phyloP scores from a whole-genome alignment of 2,329 filamentous ascomycete species.

The Penicillium sp. region DNA sequence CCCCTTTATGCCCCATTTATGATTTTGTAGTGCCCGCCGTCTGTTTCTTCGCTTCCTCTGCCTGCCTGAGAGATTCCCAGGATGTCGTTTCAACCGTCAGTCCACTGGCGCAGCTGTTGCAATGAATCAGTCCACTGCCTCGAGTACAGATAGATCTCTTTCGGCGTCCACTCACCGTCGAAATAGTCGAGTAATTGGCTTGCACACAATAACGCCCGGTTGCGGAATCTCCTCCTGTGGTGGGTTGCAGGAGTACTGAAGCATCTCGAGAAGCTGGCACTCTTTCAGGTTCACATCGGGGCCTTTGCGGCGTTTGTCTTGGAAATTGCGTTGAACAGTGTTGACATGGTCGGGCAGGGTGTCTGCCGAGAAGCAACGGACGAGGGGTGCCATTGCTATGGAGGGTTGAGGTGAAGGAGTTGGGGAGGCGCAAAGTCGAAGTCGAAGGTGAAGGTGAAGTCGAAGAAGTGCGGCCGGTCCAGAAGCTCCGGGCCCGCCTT shows the following conservation, averaged over 20 bases:
- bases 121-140: constrained; percentile 11
- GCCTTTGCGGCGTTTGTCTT: constrained; percentile 58
- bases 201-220: constrained; percentile 55
- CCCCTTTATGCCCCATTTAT: constrained; percentile 1
- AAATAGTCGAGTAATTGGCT: constrained; percentile 63
- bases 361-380: constrained; percentile 57
- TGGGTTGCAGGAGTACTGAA: constrained; percentile 66
- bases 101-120: constrained; percentile 53
- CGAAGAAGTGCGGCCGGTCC: not conserved
- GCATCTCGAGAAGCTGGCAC: constrained; percentile 62
- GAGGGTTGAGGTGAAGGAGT: constrained; percentile 12
- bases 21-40: constrained; percentile 31
- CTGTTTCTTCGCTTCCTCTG: constrained; percentile 38
- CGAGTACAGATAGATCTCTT: not conserved
- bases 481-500: constrained; percentile 7
- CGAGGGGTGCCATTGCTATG: constrained; percentile 58
- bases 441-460: not conserved
- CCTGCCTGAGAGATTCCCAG: constrained; percentile 54
- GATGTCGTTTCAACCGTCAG: constrained; percentile 66
- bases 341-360: constrained; percentile 58
- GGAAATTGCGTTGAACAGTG: constrained; percentile 47
- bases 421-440: constrained; percentile 7
- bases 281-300: constrained; percentile 55
- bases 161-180: constrained; percentile 52
- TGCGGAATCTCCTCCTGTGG: constrained; percentile 46